A percentile compares a stretch with the other conserved stretches of the same genome.
Conservation (phyloP, 2,329 filamentous ascomycete genomes). For the Alternaria triticina region DNA sequence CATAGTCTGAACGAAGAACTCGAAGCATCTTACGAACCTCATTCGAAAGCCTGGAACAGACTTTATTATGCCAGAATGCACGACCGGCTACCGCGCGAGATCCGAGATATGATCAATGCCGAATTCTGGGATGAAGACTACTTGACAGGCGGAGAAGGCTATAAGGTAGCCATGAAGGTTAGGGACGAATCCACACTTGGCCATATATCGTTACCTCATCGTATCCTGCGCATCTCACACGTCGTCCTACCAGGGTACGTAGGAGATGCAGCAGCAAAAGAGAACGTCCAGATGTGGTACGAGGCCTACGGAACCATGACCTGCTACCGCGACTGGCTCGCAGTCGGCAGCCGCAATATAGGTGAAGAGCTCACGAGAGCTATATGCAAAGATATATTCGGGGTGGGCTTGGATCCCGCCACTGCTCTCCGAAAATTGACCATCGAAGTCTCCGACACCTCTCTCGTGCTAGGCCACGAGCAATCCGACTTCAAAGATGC, state of each 20-base stretch:
- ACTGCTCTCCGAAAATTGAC: not conserved
- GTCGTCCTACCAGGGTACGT: not conserved
- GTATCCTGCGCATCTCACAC: not conserved
- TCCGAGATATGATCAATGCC: not conserved
- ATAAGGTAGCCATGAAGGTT: not conserved
- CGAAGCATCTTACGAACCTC: not conserved
- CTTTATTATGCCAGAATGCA: not conserved
- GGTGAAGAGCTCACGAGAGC: accelerated
- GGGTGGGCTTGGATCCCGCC: not conserved
- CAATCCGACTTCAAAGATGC: not conserved
- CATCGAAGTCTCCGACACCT: not conserved
- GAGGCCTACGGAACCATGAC: not conserved
- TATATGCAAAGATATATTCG: not conserved
- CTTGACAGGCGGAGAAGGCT: not conserved
- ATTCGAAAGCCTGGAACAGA: not conserved
- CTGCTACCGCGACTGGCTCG: not conserved
- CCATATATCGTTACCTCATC: too few species aligned
- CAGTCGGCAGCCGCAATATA: not conserved
- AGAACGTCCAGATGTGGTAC: not conserved
- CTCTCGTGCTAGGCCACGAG: not conserved
- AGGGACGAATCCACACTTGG: not conserved
- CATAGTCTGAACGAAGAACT: not conserved
- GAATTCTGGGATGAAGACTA: not conserved
- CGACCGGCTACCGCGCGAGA: not conserved
- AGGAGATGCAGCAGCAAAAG: not conserved